Evolutionary conservation across 345 rosid genomes (phyloP).

Genomic region (Brassica cretica): DNA sequence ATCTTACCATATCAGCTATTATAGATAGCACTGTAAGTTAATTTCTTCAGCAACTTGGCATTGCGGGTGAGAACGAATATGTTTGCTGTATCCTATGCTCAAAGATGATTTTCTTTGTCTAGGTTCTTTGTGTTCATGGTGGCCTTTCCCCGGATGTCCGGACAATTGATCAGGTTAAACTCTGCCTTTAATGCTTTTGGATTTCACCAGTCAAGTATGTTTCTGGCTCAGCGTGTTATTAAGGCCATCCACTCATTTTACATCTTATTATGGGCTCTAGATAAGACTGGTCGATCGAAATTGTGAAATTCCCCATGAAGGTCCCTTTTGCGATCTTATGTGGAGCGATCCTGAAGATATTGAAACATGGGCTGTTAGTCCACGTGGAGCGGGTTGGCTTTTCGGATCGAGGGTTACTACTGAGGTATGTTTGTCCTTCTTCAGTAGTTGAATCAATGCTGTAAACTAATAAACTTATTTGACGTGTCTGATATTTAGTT

Average conservation of each 20-base stretch:
- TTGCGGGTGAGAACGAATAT: background rate
- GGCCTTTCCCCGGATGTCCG: slow-evolving; percentile 99
- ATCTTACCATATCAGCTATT: slow-evolving; percentile 94
- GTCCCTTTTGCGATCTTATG: slow-evolving; percentile 99
- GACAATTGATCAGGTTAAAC: slow-evolving; percentile 86
- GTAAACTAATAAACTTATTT: slow-evolving; percentile 16
- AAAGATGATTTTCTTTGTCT: background rate
- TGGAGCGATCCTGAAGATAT: slow-evolving; percentile 99
- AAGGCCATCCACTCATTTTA: slow-evolving; percentile 20
- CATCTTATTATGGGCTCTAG: slow-evolving; percentile 45
- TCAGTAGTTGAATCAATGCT: background rate
- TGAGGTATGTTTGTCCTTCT: slow-evolving; percentile 55
- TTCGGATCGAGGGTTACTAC: slow-evolving; percentile 97
- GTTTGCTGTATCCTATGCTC: slow-evolving; percentile 8
- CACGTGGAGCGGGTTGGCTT: slow-evolving; percentile 99
- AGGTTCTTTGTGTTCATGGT: slow-evolving; percentile 99
- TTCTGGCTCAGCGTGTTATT: slow-evolving; percentile 16
- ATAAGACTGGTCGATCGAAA: slow-evolving; percentile 89
- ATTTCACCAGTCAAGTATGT: background rate
- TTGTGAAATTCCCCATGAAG: slow-evolving; percentile 99
- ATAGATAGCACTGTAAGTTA: slow-evolving; percentile 93
- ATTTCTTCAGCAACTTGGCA: slow-evolving; percentile 1
- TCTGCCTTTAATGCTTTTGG: background rate
- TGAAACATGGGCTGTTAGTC: slow-evolving; percentile 99
- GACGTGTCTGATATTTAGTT: slow-evolving; percentile 10